phyloP scores from a whole-genome alignment of 1,284 basidiomycete species.

The Grifola frondosa region DNA sequence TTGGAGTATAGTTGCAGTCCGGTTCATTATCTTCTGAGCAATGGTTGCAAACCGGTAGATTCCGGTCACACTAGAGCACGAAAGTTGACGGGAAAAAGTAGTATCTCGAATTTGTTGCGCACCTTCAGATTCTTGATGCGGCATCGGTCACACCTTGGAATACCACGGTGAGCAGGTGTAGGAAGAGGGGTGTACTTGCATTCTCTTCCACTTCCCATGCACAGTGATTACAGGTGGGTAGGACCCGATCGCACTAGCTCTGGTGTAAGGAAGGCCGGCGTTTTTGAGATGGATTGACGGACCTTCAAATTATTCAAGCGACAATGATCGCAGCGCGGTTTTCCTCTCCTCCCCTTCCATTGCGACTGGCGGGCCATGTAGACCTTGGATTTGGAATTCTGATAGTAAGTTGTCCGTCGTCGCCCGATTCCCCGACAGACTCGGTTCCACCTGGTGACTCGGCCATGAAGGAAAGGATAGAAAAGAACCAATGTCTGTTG shows the following conservation, averaged over 20 bases:
- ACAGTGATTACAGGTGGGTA: slow-evolving; percentile 72
- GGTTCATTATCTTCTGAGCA: slow-evolving; percentile 50
- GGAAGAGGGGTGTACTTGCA: slow-evolving; percentile 72
- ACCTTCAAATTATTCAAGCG: slow-evolving; percentile 71
- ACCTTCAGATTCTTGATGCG: slow-evolving; percentile 66
- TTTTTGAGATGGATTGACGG: slow-evolving; percentile 24
- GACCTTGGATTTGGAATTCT: slow-evolving; percentile 48
- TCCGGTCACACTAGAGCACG: slow-evolving; percentile 59
- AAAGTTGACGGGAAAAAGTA: slow-evolving; percentile 6
- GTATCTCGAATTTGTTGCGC: slow-evolving; percentile 20
- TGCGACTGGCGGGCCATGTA: slow-evolving; percentile 53
- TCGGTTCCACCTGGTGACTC: slow-evolving; percentile 43
- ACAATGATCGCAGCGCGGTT: slow-evolving; percentile 71
- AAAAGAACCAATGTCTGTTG: too few relatives aligned
- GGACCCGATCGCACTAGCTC: slow-evolving; percentile 65
- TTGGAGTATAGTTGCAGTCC: slow-evolving; percentile 67
- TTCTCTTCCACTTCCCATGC: slow-evolving; percentile 59
- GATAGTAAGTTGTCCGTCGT: slow-evolving; percentile 62
- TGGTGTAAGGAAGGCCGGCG: slow-evolving; percentile 1
- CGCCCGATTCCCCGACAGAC: slow-evolving; percentile 45
- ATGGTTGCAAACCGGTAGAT: slow-evolving; percentile 67
- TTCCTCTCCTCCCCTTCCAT: slow-evolving; percentile 70
- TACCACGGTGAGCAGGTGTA: slow-evolving; percentile 71
- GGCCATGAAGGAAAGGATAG: slow-evolving; percentile 21
- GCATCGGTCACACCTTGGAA: slow-evolving; percentile 70